These are phyloP conservation scores for Schoenoplectus tabernaemontani DNA, from an alignment of 202 grass and related monocot species.

Conservation along the genomic window DNA sequence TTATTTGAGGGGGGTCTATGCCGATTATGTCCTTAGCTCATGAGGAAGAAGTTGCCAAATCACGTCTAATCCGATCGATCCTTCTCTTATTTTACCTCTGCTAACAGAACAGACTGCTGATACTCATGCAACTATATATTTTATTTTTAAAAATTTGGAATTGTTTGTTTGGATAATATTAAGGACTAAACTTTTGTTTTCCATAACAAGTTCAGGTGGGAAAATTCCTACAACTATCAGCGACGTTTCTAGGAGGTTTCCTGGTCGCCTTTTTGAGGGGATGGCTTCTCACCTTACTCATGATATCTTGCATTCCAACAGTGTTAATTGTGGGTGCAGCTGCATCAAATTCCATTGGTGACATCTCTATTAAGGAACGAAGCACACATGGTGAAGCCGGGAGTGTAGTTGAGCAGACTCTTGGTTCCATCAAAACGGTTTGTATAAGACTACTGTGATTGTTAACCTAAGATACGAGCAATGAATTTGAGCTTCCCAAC, in stretches of 20 bases:
- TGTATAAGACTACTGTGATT: slow-evolving; percentile 5
- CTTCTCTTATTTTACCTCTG: too few species aligned
- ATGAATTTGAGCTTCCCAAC: not conserved
- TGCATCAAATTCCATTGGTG: slow-evolving; percentile 45
- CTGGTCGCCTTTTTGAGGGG: slow-evolving; percentile 62
- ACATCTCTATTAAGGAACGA: slow-evolving; percentile 53
- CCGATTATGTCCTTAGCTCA: too few species aligned
- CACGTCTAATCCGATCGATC: too few species aligned
- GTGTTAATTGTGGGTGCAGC: slow-evolving; percentile 39
- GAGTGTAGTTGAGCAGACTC: slow-evolving; percentile 62
- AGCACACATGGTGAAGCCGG: slow-evolving; percentile 51
- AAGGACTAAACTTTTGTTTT: not conserved
- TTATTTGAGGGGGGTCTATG: too few species aligned
- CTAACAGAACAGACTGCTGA: not conserved
- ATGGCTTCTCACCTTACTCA: slow-evolving; percentile 78
- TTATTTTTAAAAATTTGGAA: not conserved
- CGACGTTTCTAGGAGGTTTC: slow-evolving; percentile 64
- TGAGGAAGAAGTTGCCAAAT: too few species aligned
- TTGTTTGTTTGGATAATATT: not conserved
- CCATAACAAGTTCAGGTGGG: slow-evolving; percentile 45
- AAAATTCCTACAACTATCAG: slow-evolving; percentile 60
- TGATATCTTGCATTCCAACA: slow-evolving; percentile 61
- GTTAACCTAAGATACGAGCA: not conserved
- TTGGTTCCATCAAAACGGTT: slow-evolving; percentile 71
- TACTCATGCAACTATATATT: not conserved